Base-by-base conservation (phyloP, 1,139 yeast species). In the Candida neerlandica region DNA sequence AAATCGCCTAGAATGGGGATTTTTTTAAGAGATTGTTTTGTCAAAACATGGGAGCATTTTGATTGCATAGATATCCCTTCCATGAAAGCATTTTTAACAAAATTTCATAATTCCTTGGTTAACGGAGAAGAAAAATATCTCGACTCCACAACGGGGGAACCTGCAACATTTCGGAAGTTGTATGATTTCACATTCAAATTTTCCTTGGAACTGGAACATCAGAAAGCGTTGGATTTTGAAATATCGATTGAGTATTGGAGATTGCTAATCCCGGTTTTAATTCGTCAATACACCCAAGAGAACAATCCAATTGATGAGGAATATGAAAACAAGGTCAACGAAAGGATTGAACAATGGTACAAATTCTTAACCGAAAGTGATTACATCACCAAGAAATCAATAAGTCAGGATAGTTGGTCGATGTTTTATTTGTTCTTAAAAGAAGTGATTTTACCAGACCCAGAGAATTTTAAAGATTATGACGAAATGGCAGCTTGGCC, bases 401-500 rank as follows among this genome's bases (percentile, higher is more conserved):
- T 92, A 32, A 80, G 88, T 7, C 79, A 70, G 53, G 99, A 92
- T 61, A 82, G 85, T 34, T 92, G 97, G 97, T 78, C 81, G 52
- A 91, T 92, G 97, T 72, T 88, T 50, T 78, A 80, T 53, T 81
- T 83, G 52, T 90, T 92, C 61, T 70, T 87, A 46, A 67, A 69
- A 42, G 84, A 82, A 51, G 79, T 80, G 43, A 53, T 75, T 2
- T 65, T 73, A 1, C 55, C 64, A 1, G 88, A 86, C 56, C 83
- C 87, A 0, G 61, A 65, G 1, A 48, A 50, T 2, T 70, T 87
- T 15, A 64, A 67, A 10, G 71, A 67, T 3, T 91, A 90, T 65
- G 92, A 87, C 59, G 95, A 86, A 56, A 76, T 80, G 63, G 91
- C 87, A 42, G 88, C 97, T 0, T 92, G 98, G 98, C 99, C 98